phyloP scores from a whole-genome alignment of 345 rosid species.

The Citrus trifoliata region DNA sequence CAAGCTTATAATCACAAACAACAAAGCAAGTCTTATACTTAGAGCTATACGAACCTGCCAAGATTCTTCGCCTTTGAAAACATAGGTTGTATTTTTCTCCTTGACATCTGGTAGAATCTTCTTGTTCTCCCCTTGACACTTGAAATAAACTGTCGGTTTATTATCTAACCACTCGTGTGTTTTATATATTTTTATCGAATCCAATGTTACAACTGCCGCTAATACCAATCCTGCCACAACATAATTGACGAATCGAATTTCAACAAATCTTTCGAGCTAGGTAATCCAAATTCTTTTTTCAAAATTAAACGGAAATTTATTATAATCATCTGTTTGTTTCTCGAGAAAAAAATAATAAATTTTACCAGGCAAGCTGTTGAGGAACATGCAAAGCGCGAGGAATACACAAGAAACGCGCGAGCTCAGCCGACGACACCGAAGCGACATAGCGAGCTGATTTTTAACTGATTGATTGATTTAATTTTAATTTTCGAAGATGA shows the following conservation, averaged over 20 bases:
- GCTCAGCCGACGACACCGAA: constrained; percentile 1
- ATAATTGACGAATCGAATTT: no score
- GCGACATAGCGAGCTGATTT: constrained; percentile 7
- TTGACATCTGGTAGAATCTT: constrained; percentile 59
- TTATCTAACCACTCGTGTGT: constrained; percentile 50
- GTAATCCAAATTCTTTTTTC: neutral
- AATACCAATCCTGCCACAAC: constrained; percentile 34
- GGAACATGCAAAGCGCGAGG: constrained; percentile 16
- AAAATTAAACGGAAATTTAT: neutral
- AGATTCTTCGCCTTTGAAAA: constrained; percentile 69
- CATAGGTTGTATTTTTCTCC: constrained; percentile 28
- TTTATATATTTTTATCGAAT: constrained; percentile 45
- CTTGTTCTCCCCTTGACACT: constrained; percentile 61
- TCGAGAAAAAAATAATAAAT: neutral
- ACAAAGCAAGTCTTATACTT: no score
- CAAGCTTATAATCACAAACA: neutral
- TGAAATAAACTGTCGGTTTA: constrained; percentile 58
- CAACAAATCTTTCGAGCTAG: neutral
- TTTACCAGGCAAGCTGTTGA: constrained; percentile 37
- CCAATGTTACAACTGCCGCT: constrained; percentile 49
- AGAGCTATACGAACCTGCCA: constrained; percentile 54
- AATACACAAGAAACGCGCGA: neutral
- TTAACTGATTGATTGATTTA: neutral
- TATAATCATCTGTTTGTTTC: neutral
- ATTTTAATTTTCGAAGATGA: neutral